These are phyloP conservation scores for Lactarius hatsudake DNA, from an alignment of 768 basidiomycete genomes.

Conservation along the genomic window DNA sequence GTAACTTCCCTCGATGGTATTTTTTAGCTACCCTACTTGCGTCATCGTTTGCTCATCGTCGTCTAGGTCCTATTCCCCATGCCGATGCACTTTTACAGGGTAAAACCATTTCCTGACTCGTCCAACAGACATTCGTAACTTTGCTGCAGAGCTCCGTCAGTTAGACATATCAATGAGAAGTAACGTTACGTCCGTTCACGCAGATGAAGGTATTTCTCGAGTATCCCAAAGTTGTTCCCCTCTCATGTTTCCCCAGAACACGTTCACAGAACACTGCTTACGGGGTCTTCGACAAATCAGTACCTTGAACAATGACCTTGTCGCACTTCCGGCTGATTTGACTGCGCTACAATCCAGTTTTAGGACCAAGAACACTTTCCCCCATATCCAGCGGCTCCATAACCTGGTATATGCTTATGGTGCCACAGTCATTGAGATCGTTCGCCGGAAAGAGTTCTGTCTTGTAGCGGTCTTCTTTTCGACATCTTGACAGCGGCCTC, in stretches of 20 bases:
- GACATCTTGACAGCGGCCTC: neutral
- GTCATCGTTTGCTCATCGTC: neutral
- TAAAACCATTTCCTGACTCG: constrained; percentile 28
- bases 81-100: constrained; percentile 54
- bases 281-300: constrained; percentile 72
- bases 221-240: neutral
- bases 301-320: constrained; percentile 74
- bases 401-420: constrained; percentile 91
- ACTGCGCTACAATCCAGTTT: constrained; percentile 67
- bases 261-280: constrained; percentile 66
- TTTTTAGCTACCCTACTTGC: neutral
- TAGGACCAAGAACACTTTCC: constrained; percentile 74
- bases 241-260: constrained; percentile 48
- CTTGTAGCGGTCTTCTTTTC: constrained; percentile 32
- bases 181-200: constrained; percentile 15
- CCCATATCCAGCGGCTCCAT: constrained; percentile 88
- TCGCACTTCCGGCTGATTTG: constrained; percentile 66
- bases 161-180: constrained; percentile 24
- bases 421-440: constrained; percentile 86
- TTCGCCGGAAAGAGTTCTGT: constrained; percentile 89
- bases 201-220: constrained; percentile 22
- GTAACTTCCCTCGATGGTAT: constrained; percentile 21
- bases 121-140: neutral
- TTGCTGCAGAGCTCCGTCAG: constrained; percentile 25
- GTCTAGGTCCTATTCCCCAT: constrained; percentile 46